Percentiles rank a stretch among this genome's conserved stretches.
Conservation (phyloP, 179 eudicot genomes). For the Drosera spatulata region DNA sequence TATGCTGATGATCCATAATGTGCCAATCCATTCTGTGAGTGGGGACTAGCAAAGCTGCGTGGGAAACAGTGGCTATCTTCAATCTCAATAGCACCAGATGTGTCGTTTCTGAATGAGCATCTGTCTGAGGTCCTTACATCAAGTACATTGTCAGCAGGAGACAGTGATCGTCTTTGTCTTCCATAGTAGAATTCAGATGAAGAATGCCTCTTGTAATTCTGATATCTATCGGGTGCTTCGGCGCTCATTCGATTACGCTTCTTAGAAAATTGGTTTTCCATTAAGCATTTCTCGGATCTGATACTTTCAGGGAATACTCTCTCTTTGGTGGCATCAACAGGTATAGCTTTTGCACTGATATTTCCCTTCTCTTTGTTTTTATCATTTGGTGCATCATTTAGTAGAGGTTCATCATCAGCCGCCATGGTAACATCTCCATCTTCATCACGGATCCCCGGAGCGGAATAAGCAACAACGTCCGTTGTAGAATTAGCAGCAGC, state of each 20-base stretch:
- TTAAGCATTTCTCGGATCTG: conserved; percentile 4
- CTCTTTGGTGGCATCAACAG: conserved; percentile 4
- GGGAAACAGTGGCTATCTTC: conserved; percentile 4
- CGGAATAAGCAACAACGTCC: conserved; percentile 4
- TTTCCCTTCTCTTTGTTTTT: conserved; percentile 12
- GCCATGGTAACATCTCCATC: conserved; percentile 6
- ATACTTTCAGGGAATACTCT: conserved; percentile 2
- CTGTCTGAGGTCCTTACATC: conserved; percentile 1
- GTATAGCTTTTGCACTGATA: conserved; percentile 10
- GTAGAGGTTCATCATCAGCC: conserved; percentile 8
- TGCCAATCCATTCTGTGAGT: conserved; percentile 5
- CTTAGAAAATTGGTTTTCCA: conserved; percentile 14
- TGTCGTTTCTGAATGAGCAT: conserved; percentile 10
- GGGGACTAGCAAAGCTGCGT: conserved; percentile 2
- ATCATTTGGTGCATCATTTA: conserved; percentile 10
- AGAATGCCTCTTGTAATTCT: conserved; percentile 5
- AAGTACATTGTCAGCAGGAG: not conserved
- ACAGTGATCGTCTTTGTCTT: conserved; percentile 16
- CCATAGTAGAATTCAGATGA: conserved; percentile 8
- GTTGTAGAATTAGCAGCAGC: conserved; percentile 3
- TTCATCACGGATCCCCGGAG: conserved; percentile 8
- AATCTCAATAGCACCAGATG: conserved; percentile 9
- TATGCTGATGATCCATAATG: conserved; percentile 2
- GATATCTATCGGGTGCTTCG: conserved; percentile 8
- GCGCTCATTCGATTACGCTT: conserved; percentile 7